Percentiles rank a stretch among this genome's conserved stretches.
phyloP scores from a whole-genome alignment of 2,329 filamentous ascomycete genomes.

The Penicillium aurantiogriseum region DNA sequence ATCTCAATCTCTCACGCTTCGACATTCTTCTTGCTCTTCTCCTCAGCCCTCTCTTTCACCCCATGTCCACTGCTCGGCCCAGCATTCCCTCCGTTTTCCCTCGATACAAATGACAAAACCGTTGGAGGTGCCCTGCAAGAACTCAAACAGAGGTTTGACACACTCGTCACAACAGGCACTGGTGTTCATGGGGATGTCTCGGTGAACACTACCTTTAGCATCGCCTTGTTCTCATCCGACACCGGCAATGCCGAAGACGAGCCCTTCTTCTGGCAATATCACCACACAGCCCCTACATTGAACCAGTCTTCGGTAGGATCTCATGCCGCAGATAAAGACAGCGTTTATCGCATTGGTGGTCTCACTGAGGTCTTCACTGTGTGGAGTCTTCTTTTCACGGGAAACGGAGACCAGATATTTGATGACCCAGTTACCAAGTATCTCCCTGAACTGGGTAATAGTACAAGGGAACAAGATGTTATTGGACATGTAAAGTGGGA shows the following conservation, averaged over 20 bases:
- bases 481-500: slow-evolving; percentile 10
- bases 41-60: neutral
- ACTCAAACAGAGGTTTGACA: neutral
- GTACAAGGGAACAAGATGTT: neutral
- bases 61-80: neutral
- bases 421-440: neutral
- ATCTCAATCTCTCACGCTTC: neutral
- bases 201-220: neutral
- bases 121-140: neutral
- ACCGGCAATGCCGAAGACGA: neutral
- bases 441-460: neutral
- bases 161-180: neutral
- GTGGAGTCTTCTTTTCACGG: neutral
- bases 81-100: neutral
- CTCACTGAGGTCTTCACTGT: neutral
- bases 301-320: neutral
- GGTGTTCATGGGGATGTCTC: neutral
- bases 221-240: neutral
- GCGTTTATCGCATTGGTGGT: neutral
- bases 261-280: neutral
- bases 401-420: neutral
- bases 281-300: neutral
- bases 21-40: neutral
- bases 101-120: neutral
- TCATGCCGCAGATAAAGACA: neutral